Evolutionary conservation across 106 monocot species (phyloP).

Genomic region (Allium cepa): DNA sequence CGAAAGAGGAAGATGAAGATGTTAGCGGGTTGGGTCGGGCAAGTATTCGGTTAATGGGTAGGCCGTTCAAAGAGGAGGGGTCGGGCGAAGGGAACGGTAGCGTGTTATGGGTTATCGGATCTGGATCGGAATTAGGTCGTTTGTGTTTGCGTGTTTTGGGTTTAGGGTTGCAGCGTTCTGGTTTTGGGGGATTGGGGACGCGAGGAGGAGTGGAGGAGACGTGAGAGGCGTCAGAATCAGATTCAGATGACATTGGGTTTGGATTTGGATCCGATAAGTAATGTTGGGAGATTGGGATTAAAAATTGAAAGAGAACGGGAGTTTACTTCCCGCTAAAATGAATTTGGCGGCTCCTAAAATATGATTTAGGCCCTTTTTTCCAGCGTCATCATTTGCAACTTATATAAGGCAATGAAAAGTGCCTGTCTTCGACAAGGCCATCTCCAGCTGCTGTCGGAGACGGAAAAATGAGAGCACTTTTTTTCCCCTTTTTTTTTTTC

Average conservation of each 20-base stretch:
- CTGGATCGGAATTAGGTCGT: slow-evolving; percentile 2
- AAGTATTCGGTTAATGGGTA: slow-evolving; percentile 20
- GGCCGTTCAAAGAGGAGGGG: slow-evolving; percentile 29
- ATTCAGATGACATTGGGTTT: slow-evolving; percentile 23
- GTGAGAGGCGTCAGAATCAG: slow-evolving; percentile 71
- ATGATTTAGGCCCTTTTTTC: no score
- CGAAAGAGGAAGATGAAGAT: slow-evolving; percentile 39
- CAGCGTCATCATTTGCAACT: no score
- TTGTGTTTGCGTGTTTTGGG: slow-evolving; percentile 19
- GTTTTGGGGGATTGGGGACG: slow-evolving; percentile 8
- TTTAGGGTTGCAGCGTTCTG: slow-evolving; percentile 20
- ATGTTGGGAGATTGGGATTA: background rate
- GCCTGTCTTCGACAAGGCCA: no score
- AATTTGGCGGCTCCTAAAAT: background rate
- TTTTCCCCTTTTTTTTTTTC: no score
- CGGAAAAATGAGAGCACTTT: no score
- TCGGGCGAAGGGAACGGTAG: slow-evolving; percentile 19
- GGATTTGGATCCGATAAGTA: slow-evolving; percentile 8
- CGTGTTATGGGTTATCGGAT: slow-evolving; percentile 2
- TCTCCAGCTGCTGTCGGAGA: no score
- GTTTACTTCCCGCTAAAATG: slow-evolving; percentile 10
- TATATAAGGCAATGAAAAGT: no score
- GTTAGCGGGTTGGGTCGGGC: slow-evolving; percentile 1
- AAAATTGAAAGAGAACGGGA: background rate
- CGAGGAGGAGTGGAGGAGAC: slow-evolving; percentile 38